Evolutionary conservation across 257 asterid species (phyloP), one percentile per base, ranked within the genome.

Genomic region (Nicotiana attenuata): DNA sequence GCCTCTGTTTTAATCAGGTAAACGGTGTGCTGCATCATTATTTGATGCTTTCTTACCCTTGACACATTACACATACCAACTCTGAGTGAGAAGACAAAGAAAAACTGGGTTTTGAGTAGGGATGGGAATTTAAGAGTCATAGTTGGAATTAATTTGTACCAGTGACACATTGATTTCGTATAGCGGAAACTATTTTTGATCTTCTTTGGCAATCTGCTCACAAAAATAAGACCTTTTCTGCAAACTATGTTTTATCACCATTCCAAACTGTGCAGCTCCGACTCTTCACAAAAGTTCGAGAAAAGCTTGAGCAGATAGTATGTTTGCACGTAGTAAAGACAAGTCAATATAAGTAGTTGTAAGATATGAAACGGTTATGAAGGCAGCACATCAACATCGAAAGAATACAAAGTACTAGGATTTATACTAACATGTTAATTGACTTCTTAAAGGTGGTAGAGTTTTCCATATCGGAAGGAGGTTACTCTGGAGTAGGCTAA

Each of bases 1-100:
- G 97, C 33, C 92, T 95, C 22, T 85, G 96, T 84, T 95, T 95
- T 83, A 80, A 78, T 85, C 97, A 95, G 97, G 99, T 92, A 87
- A 87, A 66, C 57, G 9, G 16, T 76, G 15, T 52, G 33, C 63
- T 68, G 63, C 63, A 73, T 73, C 24, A 47, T 73, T 73, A 15
- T 50, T 16, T 41, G 59, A 41, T 0, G 0, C 7, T 68, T 67
- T 10, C 22, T 68, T 68, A 38, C 56, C 77, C 77, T n/a, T 2
- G 31, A 68, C 17, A 10, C 8, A 4, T 47, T 13, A 35, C 53
- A 19, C 28, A 41, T 69, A n/a, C 56, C 77, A 68, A 35, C 31
- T 69, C n/a, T 73, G 61, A 73, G 24, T 73, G 41, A 24, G 38
- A 47, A 20, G 56, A 68, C 11, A 41, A 14, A 45, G 15, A 47